Evolutionary conservation across 495 filamentous ascomycete species (phyloP).

Genomic region (Penicillium desertorum): DNA sequence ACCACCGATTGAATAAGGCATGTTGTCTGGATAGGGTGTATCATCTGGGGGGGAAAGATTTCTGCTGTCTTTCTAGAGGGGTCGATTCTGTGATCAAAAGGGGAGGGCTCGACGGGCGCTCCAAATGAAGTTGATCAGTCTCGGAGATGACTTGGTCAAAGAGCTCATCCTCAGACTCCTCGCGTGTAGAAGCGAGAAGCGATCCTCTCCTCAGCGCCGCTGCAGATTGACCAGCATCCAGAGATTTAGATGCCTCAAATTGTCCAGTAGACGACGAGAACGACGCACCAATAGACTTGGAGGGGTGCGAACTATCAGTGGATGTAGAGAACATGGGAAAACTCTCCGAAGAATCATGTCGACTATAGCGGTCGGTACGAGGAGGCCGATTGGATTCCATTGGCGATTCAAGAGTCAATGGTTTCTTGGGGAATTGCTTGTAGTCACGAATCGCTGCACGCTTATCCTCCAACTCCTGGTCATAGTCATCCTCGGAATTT

Average conservation of each 20-base stretch:
- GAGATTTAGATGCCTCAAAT: conserved; percentile 16
- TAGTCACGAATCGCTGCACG: conserved; percentile 49
- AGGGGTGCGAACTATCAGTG: conserved; percentile 56
- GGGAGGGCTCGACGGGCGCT: conserved; percentile 46
- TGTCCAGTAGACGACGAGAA: conserved; percentile 38
- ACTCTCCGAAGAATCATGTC: conserved; percentile 77
- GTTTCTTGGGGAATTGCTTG: conserved; percentile 44
- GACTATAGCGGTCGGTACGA: conserved; percentile 44
- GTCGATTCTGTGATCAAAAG: conserved; percentile 39
- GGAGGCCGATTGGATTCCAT: conserved; percentile 36
- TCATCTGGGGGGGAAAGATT: neutral
- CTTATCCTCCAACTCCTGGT: conserved; percentile 43
- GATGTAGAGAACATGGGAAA: conserved; percentile 83
- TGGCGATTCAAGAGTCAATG: conserved; percentile 44
- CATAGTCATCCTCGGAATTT: conserved; percentile 43
- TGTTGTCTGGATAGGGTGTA: neutral
- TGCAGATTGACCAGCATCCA: conserved; percentile 19
- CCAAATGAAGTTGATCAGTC: conserved; percentile 33
- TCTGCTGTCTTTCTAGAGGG: conserved; percentile 23
- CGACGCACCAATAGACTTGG: conserved; percentile 46
- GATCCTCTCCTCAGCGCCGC: conserved; percentile 24
- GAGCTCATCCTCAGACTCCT: conserved; percentile 25
- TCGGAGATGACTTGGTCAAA: conserved; percentile 28
- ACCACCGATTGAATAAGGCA: conserved; percentile 21
- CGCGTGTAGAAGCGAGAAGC: conserved; percentile 24